Evolutionary conservation across 495 filamentous ascomycete genomes (phyloP).

Genomic region (Trichoderma gamsii): DNA sequence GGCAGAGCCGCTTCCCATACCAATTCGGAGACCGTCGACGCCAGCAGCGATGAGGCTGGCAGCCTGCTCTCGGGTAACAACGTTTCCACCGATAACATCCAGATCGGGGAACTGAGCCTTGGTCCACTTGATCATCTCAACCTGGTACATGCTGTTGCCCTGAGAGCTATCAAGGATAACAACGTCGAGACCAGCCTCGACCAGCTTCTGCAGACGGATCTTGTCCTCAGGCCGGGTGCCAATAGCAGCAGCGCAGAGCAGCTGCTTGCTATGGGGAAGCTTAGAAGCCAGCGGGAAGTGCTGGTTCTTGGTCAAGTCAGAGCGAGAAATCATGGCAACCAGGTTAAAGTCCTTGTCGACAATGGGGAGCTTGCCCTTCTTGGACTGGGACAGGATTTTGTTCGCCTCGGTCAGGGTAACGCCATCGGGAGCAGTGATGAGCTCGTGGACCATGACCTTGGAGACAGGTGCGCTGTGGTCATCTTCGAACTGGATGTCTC

Average conservation of each 20-base stretch:
- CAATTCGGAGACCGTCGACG: slow-evolving; percentile 93
- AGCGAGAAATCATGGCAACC: slow-evolving; percentile 90
- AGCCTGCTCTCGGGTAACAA: slow-evolving; percentile 93
- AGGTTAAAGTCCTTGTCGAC: slow-evolving; percentile 83
- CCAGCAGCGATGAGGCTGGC: slow-evolving; percentile 87
- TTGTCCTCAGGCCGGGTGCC: slow-evolving; percentile 93
- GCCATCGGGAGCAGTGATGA: slow-evolving; percentile 82
- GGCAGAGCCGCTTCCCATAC: slow-evolving; percentile 96
- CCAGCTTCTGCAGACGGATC: slow-evolving; percentile 72
- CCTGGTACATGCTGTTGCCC: slow-evolving; percentile 94
- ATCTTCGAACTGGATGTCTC: slow-evolving; percentile 89
- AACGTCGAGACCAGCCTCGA: slow-evolving; percentile 93
- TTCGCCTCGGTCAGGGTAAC: slow-evolving; percentile 87
- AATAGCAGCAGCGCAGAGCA: slow-evolving; percentile 91
- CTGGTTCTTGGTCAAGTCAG: slow-evolving; percentile 97
- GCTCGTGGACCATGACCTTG: slow-evolving; percentile 89
- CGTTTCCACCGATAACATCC: slow-evolving; percentile 96
- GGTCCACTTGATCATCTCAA: slow-evolving; percentile 93
- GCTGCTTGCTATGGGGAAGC: slow-evolving; percentile 93
- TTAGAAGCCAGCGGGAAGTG: slow-evolving; percentile 97
- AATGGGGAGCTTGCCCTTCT: slow-evolving; percentile 98
- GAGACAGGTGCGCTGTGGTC: slow-evolving; percentile 67
- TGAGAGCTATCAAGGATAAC: slow-evolving; percentile 93
- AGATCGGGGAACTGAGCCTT: slow-evolving; percentile 78
- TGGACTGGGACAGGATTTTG: slow-evolving; percentile 83